Conservation (phyloP, 768 basidiomycete genomes). For the Cystobasidium onofrii region DNA sequence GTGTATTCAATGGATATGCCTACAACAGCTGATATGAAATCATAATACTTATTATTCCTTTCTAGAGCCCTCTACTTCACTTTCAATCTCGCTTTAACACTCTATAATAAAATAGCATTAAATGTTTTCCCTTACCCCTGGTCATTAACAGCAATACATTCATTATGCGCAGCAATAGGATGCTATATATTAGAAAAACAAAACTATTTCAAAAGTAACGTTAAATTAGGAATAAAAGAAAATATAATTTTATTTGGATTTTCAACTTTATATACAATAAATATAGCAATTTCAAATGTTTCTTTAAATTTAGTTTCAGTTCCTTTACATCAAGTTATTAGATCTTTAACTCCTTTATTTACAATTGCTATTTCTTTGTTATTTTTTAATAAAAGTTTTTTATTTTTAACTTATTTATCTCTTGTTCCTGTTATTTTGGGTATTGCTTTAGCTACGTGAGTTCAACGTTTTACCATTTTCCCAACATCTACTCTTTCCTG, state of each 20-base stretch:
- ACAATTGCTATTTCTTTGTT: constrained; percentile 68
- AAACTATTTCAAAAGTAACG: constrained; percentile 60
- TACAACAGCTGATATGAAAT: background rate
- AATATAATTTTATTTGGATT: constrained; percentile 64
- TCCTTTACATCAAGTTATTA: constrained; percentile 90
- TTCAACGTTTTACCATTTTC: too few relatives aligned
- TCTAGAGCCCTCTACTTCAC: constrained; percentile 63
- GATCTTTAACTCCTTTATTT: constrained; percentile 85
- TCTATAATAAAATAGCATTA: constrained; percentile 91
- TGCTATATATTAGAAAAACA: constrained; percentile 57
- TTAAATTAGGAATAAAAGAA: constrained; percentile 67
- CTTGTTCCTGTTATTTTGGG: constrained; percentile 78
- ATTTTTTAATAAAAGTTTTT: constrained; percentile 61
- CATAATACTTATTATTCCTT: too few relatives aligned
- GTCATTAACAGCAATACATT: constrained; percentile 83
- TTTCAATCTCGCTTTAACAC: constrained; percentile 82
- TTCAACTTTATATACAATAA: constrained; percentile 85
- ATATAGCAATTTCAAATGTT: constrained; percentile 88
- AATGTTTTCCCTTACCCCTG: constrained; percentile 92
- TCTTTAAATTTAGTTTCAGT: constrained; percentile 46
- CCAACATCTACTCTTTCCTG: background rate
- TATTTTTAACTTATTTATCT: constrained; percentile 59
- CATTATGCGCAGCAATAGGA: constrained; percentile 74
- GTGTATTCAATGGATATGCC: too few relatives aligned
- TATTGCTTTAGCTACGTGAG: constrained; percentile 72